phyloP scores from a whole-genome alignment of 202 grass and related monocot species.

The Panicum hallii region DNA sequence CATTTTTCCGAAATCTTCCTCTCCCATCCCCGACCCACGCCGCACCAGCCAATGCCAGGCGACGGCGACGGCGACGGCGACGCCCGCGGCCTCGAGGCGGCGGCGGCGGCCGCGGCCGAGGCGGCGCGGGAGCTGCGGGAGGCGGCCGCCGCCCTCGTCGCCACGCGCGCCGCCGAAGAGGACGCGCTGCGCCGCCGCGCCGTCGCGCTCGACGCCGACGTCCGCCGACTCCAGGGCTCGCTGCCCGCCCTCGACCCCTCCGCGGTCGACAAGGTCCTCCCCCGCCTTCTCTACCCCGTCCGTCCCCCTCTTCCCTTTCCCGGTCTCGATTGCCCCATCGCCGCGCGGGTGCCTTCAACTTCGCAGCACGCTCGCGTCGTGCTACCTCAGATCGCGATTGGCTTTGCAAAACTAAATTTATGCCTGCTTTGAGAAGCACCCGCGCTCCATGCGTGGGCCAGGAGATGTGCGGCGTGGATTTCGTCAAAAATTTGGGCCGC shows the following conservation, averaged over 20 bases:
- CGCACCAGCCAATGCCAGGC: conserved; percentile 30
- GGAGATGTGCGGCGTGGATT: background rate
- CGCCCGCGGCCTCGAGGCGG: conserved; percentile 51
- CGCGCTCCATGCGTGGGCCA: background rate
- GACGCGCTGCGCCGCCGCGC: conserved; percentile 73
- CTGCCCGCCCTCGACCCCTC: conserved; percentile 54
- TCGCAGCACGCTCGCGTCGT: background rate
- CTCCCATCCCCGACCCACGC: background rate
- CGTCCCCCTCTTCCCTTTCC: background rate
- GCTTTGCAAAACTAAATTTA: background rate
- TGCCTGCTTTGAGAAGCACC: background rate
- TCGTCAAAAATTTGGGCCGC: background rate
- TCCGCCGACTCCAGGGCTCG: conserved; percentile 58
- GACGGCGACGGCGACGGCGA: conserved; percentile 44
- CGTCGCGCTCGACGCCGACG: conserved; percentile 65
- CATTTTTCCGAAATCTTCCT: background rate
- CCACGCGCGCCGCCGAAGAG: conserved; percentile 65
- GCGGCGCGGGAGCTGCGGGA: conserved; percentile 84
- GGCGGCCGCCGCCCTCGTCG: conserved; percentile 55
- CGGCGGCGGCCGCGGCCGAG: conserved; percentile 66
- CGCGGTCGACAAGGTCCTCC: conserved; percentile 62
- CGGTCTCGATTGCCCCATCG: conserved; percentile 1
- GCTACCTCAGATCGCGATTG: background rate
- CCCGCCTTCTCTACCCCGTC: background rate
- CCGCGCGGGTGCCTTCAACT: background rate